Percentiles rank a stretch among this genome's conserved stretches.
Evolutionary conservation across 2,329 filamentous ascomycete genomes (phyloP).

Genomic region (Madurella mycetomatis): DNA sequence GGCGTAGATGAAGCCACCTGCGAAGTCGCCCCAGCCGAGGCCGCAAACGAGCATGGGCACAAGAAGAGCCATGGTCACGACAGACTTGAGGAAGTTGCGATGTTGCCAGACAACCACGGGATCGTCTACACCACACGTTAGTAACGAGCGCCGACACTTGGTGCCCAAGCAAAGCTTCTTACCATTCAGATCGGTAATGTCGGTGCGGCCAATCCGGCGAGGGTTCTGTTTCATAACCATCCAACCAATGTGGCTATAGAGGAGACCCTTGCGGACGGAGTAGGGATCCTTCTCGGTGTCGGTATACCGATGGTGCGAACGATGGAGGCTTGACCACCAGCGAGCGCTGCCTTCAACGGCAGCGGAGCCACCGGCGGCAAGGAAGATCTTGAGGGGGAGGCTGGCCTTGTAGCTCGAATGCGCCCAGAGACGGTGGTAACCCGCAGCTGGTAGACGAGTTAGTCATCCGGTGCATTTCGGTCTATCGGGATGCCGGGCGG

Average conservation of each 20-base stretch:
- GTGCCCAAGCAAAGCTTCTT: neutral
- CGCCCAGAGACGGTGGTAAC: conserved; percentile 81
- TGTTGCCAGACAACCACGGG: conserved; percentile 84
- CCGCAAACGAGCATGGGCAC: conserved; percentile 74
- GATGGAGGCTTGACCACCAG: conserved; percentile 86
- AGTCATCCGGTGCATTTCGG: neutral
- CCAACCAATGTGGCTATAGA: conserved; percentile 84
- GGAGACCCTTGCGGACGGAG: conserved; percentile 80
- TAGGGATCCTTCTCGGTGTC: conserved; percentile 91
- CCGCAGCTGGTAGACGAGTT: conserved; percentile 34
- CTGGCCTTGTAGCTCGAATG: conserved; percentile 78
- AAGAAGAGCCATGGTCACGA: conserved; percentile 70
- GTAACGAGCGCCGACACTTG: neutral
- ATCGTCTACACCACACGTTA: conserved; percentile 49
- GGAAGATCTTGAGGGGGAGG: conserved; percentile 72
- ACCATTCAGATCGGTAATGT: conserved; percentile 76
- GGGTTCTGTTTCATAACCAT: conserved; percentile 94
- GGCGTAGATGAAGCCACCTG: conserved; percentile 77
- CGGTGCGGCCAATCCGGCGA: conserved; percentile 80
- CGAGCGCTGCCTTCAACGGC: conserved; percentile 81
- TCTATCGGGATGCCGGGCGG: conserved; percentile 1
- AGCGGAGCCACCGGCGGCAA: conserved; percentile 75
- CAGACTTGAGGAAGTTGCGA: conserved; percentile 76
- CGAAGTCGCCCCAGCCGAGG: conserved; percentile 75
- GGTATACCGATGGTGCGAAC: conserved; percentile 86